A percentile compares a stretch with the other conserved stretches of the same genome.
Conservation (phyloP, 2,329 filamentous ascomycete species). For the Cercospora sp. region DNA sequence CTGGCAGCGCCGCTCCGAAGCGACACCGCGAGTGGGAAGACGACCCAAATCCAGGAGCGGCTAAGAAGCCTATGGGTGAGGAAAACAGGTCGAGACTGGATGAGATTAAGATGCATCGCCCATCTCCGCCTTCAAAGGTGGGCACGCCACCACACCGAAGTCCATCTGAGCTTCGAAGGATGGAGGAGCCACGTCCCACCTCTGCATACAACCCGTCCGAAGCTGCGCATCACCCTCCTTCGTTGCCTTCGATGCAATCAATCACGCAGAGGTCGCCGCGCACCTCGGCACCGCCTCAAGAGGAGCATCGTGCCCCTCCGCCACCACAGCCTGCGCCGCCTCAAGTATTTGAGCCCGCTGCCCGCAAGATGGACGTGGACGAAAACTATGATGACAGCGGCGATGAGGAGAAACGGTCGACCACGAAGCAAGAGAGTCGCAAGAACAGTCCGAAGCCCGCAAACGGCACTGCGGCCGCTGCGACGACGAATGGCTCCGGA, state of each 20-base stretch:
- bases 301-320: constrained; percentile 43
- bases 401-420: constrained; percentile 69
- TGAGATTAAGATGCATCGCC: constrained; percentile 74
- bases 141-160: constrained; percentile 72
- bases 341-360: constrained; percentile 74
- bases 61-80: constrained; percentile 86
- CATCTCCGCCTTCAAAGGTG: constrained; percentile 51
- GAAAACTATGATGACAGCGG: constrained; percentile 96
- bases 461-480: constrained; percentile 26
- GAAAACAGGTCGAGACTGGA: constrained; percentile 85
- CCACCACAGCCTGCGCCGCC: constrained; percentile 40
- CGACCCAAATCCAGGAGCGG: constrained; percentile 54
- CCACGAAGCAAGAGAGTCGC: constrained; percentile 48
- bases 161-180: constrained; percentile 67
- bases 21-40: constrained; percentile 91
- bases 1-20: constrained; percentile 76
- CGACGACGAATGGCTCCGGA: constrained; percentile 17
- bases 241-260: constrained; percentile 53
- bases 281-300: constrained; percentile 53
- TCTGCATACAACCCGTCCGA: constrained; percentile 84
- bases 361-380: constrained; percentile 93
- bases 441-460: constrained; percentile 45
- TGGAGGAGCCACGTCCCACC: constrained; percentile 65
- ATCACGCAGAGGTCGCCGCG: constrained; percentile 53
- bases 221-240: constrained; percentile 80